Conservation (phyloP, 352 stramenopile genomes). For the Phytopythium ostracodes region DNA sequence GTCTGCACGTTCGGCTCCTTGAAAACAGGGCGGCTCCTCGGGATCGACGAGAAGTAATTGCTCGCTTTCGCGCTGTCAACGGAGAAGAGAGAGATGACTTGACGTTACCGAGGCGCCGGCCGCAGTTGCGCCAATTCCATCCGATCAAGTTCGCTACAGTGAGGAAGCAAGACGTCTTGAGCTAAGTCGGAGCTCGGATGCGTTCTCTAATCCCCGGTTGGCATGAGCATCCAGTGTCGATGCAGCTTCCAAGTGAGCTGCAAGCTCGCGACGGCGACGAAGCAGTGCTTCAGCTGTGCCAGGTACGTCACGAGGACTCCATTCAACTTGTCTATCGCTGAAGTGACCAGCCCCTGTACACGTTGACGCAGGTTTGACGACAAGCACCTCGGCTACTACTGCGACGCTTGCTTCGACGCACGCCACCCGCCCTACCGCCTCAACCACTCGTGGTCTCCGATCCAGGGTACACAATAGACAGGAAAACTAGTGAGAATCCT, state of each 20-base stretch:
- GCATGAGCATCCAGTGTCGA: constrained; percentile 17
- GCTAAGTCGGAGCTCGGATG: neutral
- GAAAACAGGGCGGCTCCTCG: neutral
- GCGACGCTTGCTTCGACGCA: constrained; percentile 55
- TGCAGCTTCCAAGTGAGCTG: constrained; percentile 63
- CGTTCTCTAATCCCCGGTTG: no score
- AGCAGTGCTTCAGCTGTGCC: constrained; percentile 60
- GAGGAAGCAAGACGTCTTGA: neutral
- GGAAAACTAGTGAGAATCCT: no score
- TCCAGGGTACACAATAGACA: constrained; percentile 30
- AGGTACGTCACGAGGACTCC: constrained; percentile 30
- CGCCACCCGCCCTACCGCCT: constrained; percentile 54
- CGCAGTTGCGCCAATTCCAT: constrained; percentile 21
- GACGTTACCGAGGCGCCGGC: constrained; percentile 11
- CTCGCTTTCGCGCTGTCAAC: constrained; percentile 27
- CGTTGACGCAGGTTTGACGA: constrained; percentile 45
- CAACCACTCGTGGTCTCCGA: constrained; percentile 39
- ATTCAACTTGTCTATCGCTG: neutral
- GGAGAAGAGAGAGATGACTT: constrained; percentile 8
- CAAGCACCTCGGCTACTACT: constrained; percentile 50
- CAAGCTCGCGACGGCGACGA: constrained; percentile 37
- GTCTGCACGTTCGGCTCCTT: constrained; percentile 6
- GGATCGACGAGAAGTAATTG: constrained; percentile 33
- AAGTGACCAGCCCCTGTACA: neutral
- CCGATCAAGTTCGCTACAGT: constrained; percentile 17